Percentiles rank a stretch among this genome's conserved stretches.
Evolutionary conservation across 306 rosid genomes (phyloP).

Genomic region (Ceratonia siliqua): DNA sequence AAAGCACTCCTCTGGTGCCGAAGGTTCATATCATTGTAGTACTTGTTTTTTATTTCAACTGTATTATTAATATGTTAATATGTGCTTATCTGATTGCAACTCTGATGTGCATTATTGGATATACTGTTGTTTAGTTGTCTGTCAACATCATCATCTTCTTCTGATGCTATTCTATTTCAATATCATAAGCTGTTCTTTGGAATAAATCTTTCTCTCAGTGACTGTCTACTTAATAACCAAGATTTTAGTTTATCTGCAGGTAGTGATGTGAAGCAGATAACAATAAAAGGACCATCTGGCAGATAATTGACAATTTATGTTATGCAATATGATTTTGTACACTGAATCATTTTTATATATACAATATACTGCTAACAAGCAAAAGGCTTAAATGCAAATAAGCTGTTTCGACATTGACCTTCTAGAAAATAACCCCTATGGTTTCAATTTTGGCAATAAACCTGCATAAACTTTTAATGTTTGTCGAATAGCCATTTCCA

Average conservation of each 20-base stretch:
- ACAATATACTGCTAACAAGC: too few relatives aligned
- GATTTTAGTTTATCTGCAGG: conserved; percentile 87
- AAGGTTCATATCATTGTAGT: conserved; percentile 71
- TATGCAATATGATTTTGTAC: too few relatives aligned
- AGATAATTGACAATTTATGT: too few relatives aligned
- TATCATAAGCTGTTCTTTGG: background rate
- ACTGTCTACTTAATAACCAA: conserved; percentile 42
- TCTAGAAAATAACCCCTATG: background rate
- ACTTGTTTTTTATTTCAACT: conserved; percentile 43
- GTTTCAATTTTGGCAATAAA: background rate
- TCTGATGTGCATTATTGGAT: conserved; percentile 38
- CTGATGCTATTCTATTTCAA: conserved; percentile 25
- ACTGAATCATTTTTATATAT: too few relatives aligned
- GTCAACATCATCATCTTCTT: conserved; percentile 15
- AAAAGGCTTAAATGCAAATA: background rate
- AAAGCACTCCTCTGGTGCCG: conserved; percentile 88
- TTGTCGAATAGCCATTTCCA: too few relatives aligned
- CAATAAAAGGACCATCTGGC: conserved; percentile 63
- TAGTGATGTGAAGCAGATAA: conserved; percentile 97
- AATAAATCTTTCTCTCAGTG: conserved; percentile 6
- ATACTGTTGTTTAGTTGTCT: conserved; percentile 29
- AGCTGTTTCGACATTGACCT: background rate
- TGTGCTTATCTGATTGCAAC: conserved; percentile 33
- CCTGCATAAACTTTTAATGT: too few relatives aligned
- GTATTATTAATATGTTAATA: too few relatives aligned